These are phyloP conservation scores for Cryphonectria parasitica DNA, from an alignment of 2,329 filamentous ascomycete species.

Conservation along the genomic window DNA sequence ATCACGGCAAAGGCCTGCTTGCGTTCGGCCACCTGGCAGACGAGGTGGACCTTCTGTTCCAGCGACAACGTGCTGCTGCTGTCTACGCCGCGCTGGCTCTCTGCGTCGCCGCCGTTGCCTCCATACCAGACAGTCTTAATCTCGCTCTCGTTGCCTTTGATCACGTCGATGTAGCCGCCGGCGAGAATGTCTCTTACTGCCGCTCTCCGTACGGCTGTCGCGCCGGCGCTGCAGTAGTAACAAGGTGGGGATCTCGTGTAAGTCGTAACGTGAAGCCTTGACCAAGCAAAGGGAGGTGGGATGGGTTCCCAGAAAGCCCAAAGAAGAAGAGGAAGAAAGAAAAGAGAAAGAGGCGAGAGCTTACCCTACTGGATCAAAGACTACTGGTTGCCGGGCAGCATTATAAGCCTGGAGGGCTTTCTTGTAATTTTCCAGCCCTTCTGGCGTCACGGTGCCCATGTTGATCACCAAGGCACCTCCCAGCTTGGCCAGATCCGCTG, in stretches of 20 bases:
- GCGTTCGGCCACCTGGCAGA: conserved; percentile 66
- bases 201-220: conserved; percentile 72
- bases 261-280: conserved; percentile 10
- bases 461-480: conserved; percentile 85
- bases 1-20: conserved; percentile 77
- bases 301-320: not conserved
- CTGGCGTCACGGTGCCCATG: conserved; percentile 88
- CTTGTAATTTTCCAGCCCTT: conserved; percentile 71
- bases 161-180: conserved; percentile 78
- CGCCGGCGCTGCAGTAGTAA: conserved; percentile 64
- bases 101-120: conserved; percentile 50
- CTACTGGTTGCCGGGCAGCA: conserved; percentile 69
- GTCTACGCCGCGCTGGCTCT: conserved; percentile 84
- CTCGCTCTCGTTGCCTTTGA: conserved; percentile 94
- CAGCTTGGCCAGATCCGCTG: conserved; percentile 75
- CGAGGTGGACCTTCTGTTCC: conserved; percentile 61
- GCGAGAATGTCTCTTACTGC: conserved; percentile 74
- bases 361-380: conserved; percentile 87
- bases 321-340: not conserved
- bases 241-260: not conserved
- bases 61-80: conserved; percentile 60
- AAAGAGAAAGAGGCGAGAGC: conserved; percentile 32
- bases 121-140: conserved; percentile 68
- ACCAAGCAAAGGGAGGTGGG: not conserved
- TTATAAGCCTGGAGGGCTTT: conserved; percentile 84